These are phyloP conservation scores for Mortierella sp. DNA, from an alignment of 371 early-diverging fungal species.

Conservation along the genomic window DNA sequence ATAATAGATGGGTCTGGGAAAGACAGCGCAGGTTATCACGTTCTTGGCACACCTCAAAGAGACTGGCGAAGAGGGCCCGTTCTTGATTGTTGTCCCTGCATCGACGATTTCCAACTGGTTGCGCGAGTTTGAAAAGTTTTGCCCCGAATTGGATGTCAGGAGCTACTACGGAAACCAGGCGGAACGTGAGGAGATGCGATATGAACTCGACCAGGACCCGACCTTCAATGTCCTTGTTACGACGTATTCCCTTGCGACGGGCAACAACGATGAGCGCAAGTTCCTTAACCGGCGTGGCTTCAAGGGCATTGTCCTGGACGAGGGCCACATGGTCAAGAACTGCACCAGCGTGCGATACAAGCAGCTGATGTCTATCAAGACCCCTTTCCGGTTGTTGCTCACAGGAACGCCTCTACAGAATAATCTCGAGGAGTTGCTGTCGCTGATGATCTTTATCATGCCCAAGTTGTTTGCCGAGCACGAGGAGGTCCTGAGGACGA, in stretches of 20 bases:
- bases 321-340: slow-evolving; percentile 96
- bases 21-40: slow-evolving; percentile 96
- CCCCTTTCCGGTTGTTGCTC: slow-evolving; percentile 79
- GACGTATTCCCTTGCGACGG: slow-evolving; percentile 81
- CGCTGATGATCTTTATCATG: slow-evolving; percentile 94
- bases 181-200: slow-evolving; percentile 73
- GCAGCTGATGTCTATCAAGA: slow-evolving; percentile 77
- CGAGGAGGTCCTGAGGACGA: slow-evolving; percentile 65
- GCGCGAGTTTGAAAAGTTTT: slow-evolving; percentile 85
- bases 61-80: slow-evolving; percentile 74
- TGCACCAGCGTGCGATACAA: slow-evolving; percentile 86
- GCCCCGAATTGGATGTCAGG: slow-evolving; percentile 75
- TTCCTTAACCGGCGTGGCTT: slow-evolving; percentile 73
- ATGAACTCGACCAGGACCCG: slow-evolving; percentile 59
- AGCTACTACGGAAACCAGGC: slow-evolving; percentile 81
- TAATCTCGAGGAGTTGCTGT: slow-evolving; percentile 84
- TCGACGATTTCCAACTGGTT: slow-evolving; percentile 94
- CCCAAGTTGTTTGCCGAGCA: slow-evolving; percentile 84
- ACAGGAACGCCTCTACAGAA: slow-evolving; percentile 93
- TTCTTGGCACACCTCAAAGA: slow-evolving; percentile 81
- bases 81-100: slow-evolving; percentile 90
- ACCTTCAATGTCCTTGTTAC: slow-evolving; percentile 61
- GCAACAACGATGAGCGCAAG: slow-evolving; percentile 78
- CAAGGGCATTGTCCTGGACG: slow-evolving; percentile 89
- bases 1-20: slow-evolving; percentile 95